Evolutionary conservation across 257 asterid genomes (phyloP).

Genomic region (Nicotiana noctiflora): DNA sequence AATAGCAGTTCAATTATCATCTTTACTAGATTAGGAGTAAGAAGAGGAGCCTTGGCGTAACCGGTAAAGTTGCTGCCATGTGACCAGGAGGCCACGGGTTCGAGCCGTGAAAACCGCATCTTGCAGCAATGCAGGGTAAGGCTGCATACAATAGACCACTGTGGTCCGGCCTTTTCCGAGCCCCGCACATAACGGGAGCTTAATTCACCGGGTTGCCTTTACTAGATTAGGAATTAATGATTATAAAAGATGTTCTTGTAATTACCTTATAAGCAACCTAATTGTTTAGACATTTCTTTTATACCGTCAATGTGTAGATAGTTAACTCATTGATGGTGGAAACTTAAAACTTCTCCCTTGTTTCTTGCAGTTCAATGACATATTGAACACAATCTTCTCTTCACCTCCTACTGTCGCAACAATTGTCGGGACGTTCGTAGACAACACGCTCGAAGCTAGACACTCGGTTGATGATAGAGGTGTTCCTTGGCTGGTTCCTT

Average conservation of each 20-base stretch:
- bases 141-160: no score
- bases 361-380: slow-evolving; percentile 72
- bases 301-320: no score
- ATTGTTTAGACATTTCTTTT: not conserved
- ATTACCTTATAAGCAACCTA: not conserved
- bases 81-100: no score
- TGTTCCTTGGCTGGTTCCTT: slow-evolving; percentile 73
- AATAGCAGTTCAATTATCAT: not conserved
- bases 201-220: no score
- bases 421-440: slow-evolving; percentile 55
- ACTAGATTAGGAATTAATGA: not conserved
- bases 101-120: no score
- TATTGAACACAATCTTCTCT: slow-evolving; percentile 76
- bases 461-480: slow-evolving; percentile 63
- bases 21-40: not conserved
- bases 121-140: no score
- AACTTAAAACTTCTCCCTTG: not conserved
- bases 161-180: no score
- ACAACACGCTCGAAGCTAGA: slow-evolving; percentile 76
- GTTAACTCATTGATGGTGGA: not conserved
- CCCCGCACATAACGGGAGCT: no score
- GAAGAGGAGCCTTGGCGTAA: no score
- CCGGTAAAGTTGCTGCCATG: no score
- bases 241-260: not conserved
- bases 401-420: slow-evolving; percentile 84